Percentiles rank a stretch among this genome's conserved stretches.
phyloP scores from a whole-genome alignment of 345 rosid species.

The Ailanthus altissimus region DNA sequence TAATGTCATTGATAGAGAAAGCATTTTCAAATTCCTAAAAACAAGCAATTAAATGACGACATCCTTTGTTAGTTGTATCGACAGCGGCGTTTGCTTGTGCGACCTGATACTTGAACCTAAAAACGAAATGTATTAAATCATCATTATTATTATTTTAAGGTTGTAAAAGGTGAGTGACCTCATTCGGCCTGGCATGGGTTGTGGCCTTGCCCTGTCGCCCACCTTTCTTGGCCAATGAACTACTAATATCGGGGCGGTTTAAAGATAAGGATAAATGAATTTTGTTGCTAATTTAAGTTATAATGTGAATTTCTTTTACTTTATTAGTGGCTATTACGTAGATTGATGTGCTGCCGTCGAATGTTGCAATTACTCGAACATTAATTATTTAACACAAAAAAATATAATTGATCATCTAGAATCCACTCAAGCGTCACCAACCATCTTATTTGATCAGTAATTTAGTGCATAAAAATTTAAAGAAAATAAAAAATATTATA shows the following conservation, averaged over 20 bases:
- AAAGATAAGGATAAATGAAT: conserved; percentile 21
- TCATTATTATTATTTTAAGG: neutral
- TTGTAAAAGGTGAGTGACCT: neutral
- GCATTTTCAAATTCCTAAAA: neutral
- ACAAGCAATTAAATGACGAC: conserved; percentile 16
- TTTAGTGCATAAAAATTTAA: no score
- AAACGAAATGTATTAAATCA: no score
- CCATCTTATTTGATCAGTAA: no score
- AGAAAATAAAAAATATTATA: no score
- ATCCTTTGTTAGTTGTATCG: neutral
- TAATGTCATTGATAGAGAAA: neutral
- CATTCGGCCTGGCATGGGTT: neutral
- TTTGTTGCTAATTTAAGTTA: neutral
- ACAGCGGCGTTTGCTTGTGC: neutral
- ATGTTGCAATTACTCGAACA: conserved; percentile 18
- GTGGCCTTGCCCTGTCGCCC: no score
- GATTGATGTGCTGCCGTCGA: neutral
- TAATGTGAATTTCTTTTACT: neutral
- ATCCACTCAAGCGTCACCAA: no score
- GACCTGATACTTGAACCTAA: neutral
- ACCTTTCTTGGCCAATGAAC: neutral
- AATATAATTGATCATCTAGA: neutral
- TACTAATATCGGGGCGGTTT: conserved; percentile 3
- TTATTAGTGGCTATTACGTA: conserved; percentile 19
- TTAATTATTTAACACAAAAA: neutral